Percentiles rank a stretch among this genome's conserved stretches.
Evolutionary conservation across 2,329 filamentous ascomycete species (phyloP).

Genomic region (Stemphylium vesicarium): DNA sequence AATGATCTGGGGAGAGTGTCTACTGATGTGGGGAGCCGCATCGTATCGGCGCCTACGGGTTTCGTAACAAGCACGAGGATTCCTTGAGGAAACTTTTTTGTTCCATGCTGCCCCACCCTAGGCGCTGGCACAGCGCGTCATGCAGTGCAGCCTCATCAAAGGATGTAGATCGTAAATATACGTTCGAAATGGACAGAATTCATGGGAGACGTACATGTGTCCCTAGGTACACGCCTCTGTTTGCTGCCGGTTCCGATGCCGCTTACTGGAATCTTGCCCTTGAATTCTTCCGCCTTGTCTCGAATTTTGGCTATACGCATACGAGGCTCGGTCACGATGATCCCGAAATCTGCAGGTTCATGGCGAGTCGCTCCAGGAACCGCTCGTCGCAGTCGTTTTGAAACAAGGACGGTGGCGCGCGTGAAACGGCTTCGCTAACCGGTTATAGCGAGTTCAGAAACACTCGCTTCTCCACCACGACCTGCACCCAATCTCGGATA

Average conservation of each 20-base stretch:
- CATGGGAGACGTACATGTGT: background rate
- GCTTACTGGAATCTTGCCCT: background rate
- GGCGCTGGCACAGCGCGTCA: conserved; percentile 14
- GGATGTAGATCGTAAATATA: background rate
- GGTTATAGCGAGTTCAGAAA: conserved; percentile 28
- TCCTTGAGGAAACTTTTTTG: background rate
- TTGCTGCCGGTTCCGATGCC: background rate
- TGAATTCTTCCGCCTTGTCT: background rate
- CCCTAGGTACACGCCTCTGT: background rate
- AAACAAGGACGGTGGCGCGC: conserved; percentile 28
- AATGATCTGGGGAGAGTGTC: conserved; percentile 2
- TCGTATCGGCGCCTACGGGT: conserved; percentile 5
- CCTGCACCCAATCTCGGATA: conserved; percentile 30
- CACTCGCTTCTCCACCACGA: conserved; percentile 26
- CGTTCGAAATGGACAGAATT: background rate
- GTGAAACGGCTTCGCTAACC: conserved; percentile 22
- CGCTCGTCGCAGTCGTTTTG: conserved; percentile 25
- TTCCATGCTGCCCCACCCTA: conserved; percentile 5
- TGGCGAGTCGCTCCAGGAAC: conserved; percentile 18
- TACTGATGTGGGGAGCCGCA: background rate
- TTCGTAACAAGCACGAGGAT: conserved; percentile 9
- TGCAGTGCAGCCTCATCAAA: conserved; percentile 12
- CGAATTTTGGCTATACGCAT: background rate
- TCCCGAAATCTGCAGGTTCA: background rate
- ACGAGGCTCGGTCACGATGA: background rate